Conservation (phyloP, 2,329 filamentous ascomycete genomes). For the Hypomyces rosellus region DNA sequence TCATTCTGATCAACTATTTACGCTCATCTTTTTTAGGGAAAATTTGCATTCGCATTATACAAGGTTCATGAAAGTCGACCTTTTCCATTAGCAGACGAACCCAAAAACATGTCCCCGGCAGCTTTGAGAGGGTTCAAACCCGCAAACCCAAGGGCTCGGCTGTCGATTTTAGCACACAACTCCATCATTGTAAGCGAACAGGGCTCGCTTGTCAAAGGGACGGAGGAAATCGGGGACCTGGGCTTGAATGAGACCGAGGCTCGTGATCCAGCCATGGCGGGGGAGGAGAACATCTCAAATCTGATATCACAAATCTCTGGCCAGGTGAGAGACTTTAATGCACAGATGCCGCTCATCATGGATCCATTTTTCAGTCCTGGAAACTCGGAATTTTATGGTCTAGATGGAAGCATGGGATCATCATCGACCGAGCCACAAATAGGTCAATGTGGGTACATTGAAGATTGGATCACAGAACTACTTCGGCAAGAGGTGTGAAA, state of each 20-base stretch:
- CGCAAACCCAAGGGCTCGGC: neutral
- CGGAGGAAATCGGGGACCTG: neutral
- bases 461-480: conserved; percentile 1
- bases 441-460: neutral
- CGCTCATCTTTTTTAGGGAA: neutral
- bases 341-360: neutral
- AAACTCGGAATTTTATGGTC: neutral
- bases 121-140: conserved; percentile 2
- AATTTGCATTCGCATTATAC: neutral
- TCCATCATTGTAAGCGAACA: neutral
- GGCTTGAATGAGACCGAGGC: neutral
- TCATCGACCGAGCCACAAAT: neutral
- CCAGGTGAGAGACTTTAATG: neutral
- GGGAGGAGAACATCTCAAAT: neutral
- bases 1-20: neutral
- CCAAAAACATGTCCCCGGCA: neutral
- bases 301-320: neutral
- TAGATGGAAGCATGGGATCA: neutral
- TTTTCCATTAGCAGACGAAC: conserved; percentile 1
- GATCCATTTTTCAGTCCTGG: neutral
- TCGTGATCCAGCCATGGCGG: neutral
- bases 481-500: no score
- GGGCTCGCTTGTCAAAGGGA: neutral
- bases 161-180: conserved; percentile 1
- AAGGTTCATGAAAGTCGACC: neutral